Percentiles rank a stretch among this genome's conserved stretches.
phyloP scores from a whole-genome alignment of 306 rosid genomes.

The Cercis canadensis region DNA sequence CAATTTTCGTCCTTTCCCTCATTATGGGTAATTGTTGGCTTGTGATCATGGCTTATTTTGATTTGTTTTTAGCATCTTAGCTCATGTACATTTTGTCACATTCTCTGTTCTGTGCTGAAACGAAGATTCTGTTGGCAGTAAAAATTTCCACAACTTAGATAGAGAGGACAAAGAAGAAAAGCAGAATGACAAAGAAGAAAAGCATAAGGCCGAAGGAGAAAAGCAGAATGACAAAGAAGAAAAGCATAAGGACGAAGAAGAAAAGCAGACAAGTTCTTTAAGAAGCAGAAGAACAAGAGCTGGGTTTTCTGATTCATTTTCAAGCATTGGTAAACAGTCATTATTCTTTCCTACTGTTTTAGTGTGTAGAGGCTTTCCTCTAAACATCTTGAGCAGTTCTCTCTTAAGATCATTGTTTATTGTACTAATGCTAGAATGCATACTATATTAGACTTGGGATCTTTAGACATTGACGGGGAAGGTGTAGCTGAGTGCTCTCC shows the following conservation, averaged over 20 bases:
- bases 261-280: constrained; percentile 6
- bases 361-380: neutral
- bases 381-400: neutral
- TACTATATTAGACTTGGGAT: constrained; percentile 51
- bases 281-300: constrained; percentile 52
- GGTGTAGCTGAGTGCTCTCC: constrained; percentile 42
- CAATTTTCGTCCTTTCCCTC: neutral
- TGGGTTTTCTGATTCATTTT: constrained; percentile 68
- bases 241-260: constrained; percentile 13
- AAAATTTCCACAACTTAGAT: constrained; percentile 42
- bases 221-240: constrained; percentile 17
- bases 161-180: constrained; percentile 40
- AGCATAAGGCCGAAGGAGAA: neutral
- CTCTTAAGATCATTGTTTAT: constrained; percentile 1
- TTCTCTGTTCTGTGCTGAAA: constrained; percentile 46
- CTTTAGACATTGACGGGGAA: constrained; percentile 53
- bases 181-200: constrained; percentile 22
- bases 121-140: constrained; percentile 57
- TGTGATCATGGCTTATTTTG: constrained; percentile 28
- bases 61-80: constrained; percentile 11
- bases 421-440: constrained; percentile 32
- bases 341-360: neutral
- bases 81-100: constrained; percentile 38
- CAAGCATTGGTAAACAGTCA: constrained; percentile 52
- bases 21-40: constrained; percentile 12